A percentile compares a stretch with the other conserved stretches of the same genome.
These are phyloP conservation scores for Cladophialophora chaetospira DNA, from an alignment of 2,329 filamentous ascomycete species.

Conservation along the genomic window DNA sequence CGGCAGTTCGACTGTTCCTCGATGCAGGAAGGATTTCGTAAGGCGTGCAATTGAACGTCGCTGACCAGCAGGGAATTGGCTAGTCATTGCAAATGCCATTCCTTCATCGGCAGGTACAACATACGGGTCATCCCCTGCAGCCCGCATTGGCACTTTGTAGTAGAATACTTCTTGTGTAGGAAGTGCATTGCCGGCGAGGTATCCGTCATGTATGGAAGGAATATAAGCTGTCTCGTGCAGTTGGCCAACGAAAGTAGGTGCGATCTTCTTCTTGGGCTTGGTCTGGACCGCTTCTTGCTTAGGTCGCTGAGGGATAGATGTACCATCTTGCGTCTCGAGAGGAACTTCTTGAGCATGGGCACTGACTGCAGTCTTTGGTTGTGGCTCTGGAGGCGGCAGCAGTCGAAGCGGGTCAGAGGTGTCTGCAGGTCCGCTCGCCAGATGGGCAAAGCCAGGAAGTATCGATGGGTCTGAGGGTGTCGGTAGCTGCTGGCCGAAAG, in stretches of 20 bases:
- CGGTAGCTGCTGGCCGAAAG: not conserved
- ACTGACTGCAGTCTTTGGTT: not conserved
- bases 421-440: not conserved
- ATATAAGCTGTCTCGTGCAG: slow-evolving; percentile 9
- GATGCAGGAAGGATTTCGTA: slow-evolving; percentile 24
- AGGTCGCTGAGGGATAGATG: not conserved
- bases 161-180: slow-evolving; percentile 48
- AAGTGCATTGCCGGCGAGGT: slow-evolving; percentile 44
- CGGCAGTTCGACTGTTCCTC: slow-evolving; percentile 6
- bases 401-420: not conserved
- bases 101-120: slow-evolving; percentile 29
- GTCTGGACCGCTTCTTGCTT: not conserved
- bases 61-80: slow-evolving; percentile 33
- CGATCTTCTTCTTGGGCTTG: slow-evolving; percentile 27
- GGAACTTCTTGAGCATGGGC: not conserved
- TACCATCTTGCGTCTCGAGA: not conserved
- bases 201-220: slow-evolving; percentile 25
- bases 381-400: not conserved
- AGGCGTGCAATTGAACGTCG: slow-evolving; percentile 16
- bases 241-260: slow-evolving; percentile 21
- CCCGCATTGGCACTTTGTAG: slow-evolving; percentile 34
- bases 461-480: not conserved
- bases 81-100: slow-evolving; percentile 7
- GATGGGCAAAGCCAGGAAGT: not conserved
- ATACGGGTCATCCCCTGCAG: slow-evolving; percentile 36